Evolutionary conservation across 73 alveolate genomes (phyloP).

Genomic region (Blepharisma japonicum): DNA sequence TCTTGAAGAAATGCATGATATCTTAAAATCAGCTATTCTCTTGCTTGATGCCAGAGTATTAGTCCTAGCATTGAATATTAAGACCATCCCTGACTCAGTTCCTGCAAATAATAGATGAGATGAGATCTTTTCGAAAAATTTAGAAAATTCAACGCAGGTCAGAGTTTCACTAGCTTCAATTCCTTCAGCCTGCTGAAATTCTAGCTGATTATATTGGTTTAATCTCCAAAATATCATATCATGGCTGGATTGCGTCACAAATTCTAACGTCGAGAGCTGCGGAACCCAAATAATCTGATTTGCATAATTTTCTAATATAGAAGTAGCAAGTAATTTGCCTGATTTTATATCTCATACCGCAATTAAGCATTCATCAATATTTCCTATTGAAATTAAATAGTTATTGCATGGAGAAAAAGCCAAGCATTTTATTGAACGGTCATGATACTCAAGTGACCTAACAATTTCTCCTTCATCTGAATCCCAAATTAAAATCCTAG

Average conservation of each 20-base stretch:
- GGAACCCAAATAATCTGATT: constrained; percentile 17
- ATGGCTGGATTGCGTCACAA: not conserved
- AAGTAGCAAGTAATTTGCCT: not conserved
- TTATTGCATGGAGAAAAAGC: constrained; percentile 8
- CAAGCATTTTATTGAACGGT: not conserved
- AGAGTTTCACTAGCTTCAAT: not conserved
- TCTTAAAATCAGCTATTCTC: not conserved
- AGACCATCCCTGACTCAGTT: not conserved
- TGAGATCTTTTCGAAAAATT: constrained; percentile 6
- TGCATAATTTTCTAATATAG: not conserved
- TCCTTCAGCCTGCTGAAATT: constrained; percentile 6
- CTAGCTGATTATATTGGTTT: not conserved
- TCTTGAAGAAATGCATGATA: not conserved
- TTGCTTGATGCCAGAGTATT: not conserved
- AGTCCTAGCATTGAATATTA: not conserved
- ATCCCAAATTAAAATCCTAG: constrained; percentile 9
- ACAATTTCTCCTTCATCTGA: not conserved
- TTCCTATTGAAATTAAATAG: constrained; percentile 24
- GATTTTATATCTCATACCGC: not conserved
- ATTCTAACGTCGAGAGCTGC: not conserved
- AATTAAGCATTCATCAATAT: not conserved
- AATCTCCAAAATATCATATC: constrained; percentile 8
- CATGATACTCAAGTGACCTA: constrained; percentile 1
- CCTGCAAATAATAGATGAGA: not conserved
- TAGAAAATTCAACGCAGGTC: constrained; percentile 17